A percentile compares a stretch with the other conserved stretches of the same genome.
Conservation (phyloP, 331 rosid species). For the Erythrophleum ivorense region DNA sequence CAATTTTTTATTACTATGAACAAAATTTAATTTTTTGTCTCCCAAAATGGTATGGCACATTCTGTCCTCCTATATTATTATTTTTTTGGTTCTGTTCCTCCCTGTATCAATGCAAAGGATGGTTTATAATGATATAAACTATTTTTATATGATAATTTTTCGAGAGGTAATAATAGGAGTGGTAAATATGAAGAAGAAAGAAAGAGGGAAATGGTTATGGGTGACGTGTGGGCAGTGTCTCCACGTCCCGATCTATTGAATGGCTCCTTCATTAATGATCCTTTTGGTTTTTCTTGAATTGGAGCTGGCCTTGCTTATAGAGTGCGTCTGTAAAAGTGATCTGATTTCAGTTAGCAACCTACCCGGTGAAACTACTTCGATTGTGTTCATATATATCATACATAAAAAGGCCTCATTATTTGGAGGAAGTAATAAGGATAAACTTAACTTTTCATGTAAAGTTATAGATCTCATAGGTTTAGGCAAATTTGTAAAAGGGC, state of each 20-base stretch:
- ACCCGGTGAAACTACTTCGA: background rate
- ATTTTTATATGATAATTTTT: background rate
- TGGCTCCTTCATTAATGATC: constrained; percentile 6
- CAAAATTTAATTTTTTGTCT: too few relatives aligned
- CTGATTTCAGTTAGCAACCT: background rate
- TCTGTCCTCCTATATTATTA: too few relatives aligned
- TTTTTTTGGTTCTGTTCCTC: too few relatives aligned
- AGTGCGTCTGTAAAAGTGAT: background rate
- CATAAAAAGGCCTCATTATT: too few relatives aligned
- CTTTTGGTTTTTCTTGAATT: background rate
- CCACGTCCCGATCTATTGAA: background rate
- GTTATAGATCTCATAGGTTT: too few relatives aligned
- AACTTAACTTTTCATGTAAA: too few relatives aligned
- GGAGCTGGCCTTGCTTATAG: background rate
- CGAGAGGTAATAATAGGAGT: background rate
- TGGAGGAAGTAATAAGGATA: too few relatives aligned
- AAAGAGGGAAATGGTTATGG: background rate
- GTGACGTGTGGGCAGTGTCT: constrained; percentile 6
- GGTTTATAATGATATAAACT: background rate
- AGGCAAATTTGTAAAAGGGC: too few relatives aligned
- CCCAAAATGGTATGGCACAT: too few relatives aligned
- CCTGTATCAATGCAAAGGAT: too few relatives aligned
- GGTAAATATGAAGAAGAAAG: background rate
- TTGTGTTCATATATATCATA: background rate
- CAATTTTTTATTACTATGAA: too few relatives aligned